A percentile compares a stretch with the other conserved stretches of the same genome.
phyloP scores from a whole-genome alignment of 2,329 filamentous ascomycete species.

The Orbilia ellipsospora region DNA sequence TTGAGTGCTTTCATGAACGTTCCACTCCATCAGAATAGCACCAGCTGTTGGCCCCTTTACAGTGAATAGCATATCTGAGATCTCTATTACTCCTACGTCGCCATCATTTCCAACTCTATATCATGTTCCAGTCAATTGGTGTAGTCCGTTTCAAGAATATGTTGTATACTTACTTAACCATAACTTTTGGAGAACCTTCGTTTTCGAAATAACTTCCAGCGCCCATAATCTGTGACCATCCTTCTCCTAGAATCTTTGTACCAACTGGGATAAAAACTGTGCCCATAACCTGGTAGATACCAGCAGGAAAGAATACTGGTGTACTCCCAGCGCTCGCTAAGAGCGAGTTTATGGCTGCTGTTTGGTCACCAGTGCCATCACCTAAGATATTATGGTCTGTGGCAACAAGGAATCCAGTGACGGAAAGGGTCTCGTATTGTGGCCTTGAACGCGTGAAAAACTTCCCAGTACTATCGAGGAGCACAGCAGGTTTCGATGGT shows the following conservation, averaged over 20 bases:
- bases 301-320: slow-evolving; percentile 61
- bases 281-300: slow-evolving; percentile 67
- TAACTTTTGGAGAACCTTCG: slow-evolving; percentile 62
- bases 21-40: slow-evolving; percentile 78
- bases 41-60: slow-evolving; percentile 75
- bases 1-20: slow-evolving; percentile 66
- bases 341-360: slow-evolving; percentile 4
- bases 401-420: slow-evolving; percentile 63
- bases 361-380: slow-evolving; percentile 61
- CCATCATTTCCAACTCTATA: too few species aligned
- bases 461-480: too few species aligned
- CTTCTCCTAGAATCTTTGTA: slow-evolving; percentile 62
- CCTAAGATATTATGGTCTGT: slow-evolving; percentile 71
- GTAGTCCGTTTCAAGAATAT: too few species aligned
- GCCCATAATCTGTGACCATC: slow-evolving; percentile 60
- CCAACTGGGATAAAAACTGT: slow-evolving; percentile 66
- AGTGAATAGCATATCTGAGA: slow-evolving; percentile 77
- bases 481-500: too few species aligned
- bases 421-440: too few species aligned
- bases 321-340: slow-evolving; percentile 8
- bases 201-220: slow-evolving; percentile 56
- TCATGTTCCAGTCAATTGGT: too few species aligned
- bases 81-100: slow-evolving; percentile 68
- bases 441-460: too few species aligned
- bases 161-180: too few species aligned